Base-by-base conservation (phyloP, 176 grass and related monocot species). In the Paspalum vaginatum region DNA sequence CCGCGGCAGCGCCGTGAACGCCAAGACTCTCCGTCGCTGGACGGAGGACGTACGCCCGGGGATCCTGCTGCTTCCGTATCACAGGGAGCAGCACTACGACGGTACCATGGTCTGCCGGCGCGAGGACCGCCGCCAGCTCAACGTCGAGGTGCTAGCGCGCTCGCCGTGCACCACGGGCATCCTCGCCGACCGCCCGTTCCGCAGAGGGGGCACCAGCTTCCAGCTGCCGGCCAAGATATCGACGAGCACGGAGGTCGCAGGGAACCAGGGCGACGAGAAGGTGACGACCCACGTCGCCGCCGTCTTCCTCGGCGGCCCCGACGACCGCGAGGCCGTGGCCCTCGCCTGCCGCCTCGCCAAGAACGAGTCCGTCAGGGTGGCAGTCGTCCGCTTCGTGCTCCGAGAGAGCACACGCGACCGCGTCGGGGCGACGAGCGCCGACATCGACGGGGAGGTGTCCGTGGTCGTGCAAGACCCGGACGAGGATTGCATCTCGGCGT, bases 1-100 rank as follows among this genome's bases (percentile, higher is more conserved):
- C 81, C 68, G 75, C 13, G 81, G 75, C 52, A 18, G 50, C 49
- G 48, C 52, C 21, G 54, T 40, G 60, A 83, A 88, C 80, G 50
- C 81, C 11, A 88, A 79, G 80, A 25, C 68, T 67, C 24, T 88
- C 41, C 50, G 50, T 5, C 67, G 67, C 20, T 73, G 80, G 58
- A 37, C 43, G 80, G 75, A 84, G 69, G 75, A 84, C 11, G 68
- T 68, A 20, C 86, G 53, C 21, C 21, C 86, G 5, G 75, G 46
- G 8, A 7, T 88, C 53, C 17, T 88, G 6, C 2, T 88, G 16
- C 3, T 88, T 4, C 86, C 86, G 0, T 88, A 84, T 81, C 68
- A 84, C 86, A 88, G 25, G 6, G 86, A 88, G 27, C 86, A 88
- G 67, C 86, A 74, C 75, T 79, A 84, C 75, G 81, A 88, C 61